A percentile compares a stretch with the other conserved stretches of the same genome.
Conservation (phyloP, 352 stramenopile genomes). For the Nothophytophthora sp. region DNA sequence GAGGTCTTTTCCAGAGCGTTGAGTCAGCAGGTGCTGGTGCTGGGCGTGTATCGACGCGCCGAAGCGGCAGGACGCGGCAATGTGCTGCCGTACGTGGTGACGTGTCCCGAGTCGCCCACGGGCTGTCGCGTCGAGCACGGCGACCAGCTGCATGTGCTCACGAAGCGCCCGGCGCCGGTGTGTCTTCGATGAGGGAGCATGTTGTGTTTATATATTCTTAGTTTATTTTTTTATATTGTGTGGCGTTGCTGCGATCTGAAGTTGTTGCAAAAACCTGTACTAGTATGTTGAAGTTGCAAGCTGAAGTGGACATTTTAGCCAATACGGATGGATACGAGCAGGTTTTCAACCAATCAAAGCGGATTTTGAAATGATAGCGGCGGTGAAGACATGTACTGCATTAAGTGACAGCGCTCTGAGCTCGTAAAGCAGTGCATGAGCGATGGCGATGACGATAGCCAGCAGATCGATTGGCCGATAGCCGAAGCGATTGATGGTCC, state of each 20-base stretch:
- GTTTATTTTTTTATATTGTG: background rate
- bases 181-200: slow-evolving; percentile 21
- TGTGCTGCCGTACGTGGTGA: slow-evolving; percentile 54
- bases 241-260: no score
- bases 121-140: slow-evolving; percentile 33
- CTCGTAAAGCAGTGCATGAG: no score
- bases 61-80: slow-evolving; percentile 40
- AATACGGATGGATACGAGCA: no score
- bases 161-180: slow-evolving; percentile 20
- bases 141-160: slow-evolving; percentile 46
- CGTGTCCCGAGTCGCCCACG: slow-evolving; percentile 34
- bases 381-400: no score
- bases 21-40: slow-evolving; percentile 41
- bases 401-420: no score
- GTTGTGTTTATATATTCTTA: background rate
- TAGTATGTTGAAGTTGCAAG: background rate
- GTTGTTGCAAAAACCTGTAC: no score
- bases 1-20: slow-evolving; percentile 42
- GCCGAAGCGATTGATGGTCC: no score
- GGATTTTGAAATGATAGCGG: no score
- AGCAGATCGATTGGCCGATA: no score
- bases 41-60: slow-evolving; percentile 47
- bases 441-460: no score
- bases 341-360: no score
- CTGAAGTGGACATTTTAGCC: background rate